Evolutionary conservation across 2,329 filamentous ascomycete genomes (phyloP), one percentile per base, ranked within the genome.

Genomic region (Ramularia endophylla): DNA sequence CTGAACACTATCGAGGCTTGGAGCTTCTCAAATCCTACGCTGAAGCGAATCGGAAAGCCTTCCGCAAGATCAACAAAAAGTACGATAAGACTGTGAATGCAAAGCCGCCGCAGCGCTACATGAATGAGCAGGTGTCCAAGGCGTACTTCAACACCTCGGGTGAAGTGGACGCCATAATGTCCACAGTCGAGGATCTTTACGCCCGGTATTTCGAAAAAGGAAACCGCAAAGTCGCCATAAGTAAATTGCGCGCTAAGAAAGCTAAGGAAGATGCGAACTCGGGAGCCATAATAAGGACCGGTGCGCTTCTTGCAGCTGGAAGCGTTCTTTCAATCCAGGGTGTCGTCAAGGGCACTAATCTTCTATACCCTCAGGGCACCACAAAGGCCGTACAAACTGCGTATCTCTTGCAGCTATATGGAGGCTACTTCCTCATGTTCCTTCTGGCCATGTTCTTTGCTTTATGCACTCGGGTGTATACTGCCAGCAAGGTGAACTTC

Each of bases 51-150:
- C 78, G 87, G 36, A 95, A 87, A 0, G 92, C 88, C 0, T 97
- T 97, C 59, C 82, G 89, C 22, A 98, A 98, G 64, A 87, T 98
- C 60, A 95, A 94, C 67, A 98, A 98, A 65, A 98, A 98, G 65
- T 97, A 94, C 61, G 89, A 97, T 72, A 98, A 97, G 67, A 80
- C 84, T 2, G 80, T 88, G 42, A 79, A 88, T 54, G 83, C 87
- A 29, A 77, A 83, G 8, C 87, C 87, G 0, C 76, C 83, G 0
- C 76, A 85, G 58, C 78, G 83, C 19, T 97, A 90, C 63, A 85
- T 95, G 77, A 83, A 82, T 22, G 89, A 95, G 54, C 90, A 90
- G 59, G 88, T 98, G 54, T 90, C 87, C 67, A 82, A 83, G 49
- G 78, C 89, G 1, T 87, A 86, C 75, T 98, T 98, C 57, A 90